Base-by-base conservation (phyloP, 106 monocot genomes). In the Allium cepa region DNA sequence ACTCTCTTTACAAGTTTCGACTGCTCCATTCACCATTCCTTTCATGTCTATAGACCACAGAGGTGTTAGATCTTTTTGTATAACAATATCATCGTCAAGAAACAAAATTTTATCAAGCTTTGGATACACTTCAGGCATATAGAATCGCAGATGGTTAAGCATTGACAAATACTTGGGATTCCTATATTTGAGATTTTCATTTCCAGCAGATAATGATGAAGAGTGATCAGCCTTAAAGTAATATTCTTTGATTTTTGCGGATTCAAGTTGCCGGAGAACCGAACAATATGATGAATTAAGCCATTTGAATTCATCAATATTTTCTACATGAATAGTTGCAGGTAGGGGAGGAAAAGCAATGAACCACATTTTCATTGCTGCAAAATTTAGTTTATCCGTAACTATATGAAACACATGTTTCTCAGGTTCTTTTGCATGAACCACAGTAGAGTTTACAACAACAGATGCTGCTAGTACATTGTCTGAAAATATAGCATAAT, bases 121-220 rank as follows among this genome's bases (percentile, higher is more conserved):
- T 26, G 90, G 90, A 36, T 90, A 85, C 14, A 90, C 75, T 68
- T 90, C 90, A 59, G 90, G 90, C 85, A 90, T 85, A 75, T 90
- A 90, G 80, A 90, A 90, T 66, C 89, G 67, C 46, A 90, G 78
- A 78, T 90, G 89, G 67, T 90, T 90, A n/a, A 90, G 85, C 85
- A 90, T 83, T 16, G 90, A 90, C 64, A 90, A 63, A 62, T 90
- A 90, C 67, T 90, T 90, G 12, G 90, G 85, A 70, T 90, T 90
- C 69, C 85, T 77, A 36, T 85, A 90, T 46, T 90, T 90, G 51
- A 90, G 80, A 74, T 90, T 85, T 69, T 83, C 89, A 60, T 83
- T 76, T 73, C 78, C 90, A 64, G 69, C 77, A 11, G 82, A 90
- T 57, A 90, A 72, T 45, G 85, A 83, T 60, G 90, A 83, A 59